Conservation (phyloP, 2,329 filamentous ascomycete species). For the Diaporthe sp. region DNA sequence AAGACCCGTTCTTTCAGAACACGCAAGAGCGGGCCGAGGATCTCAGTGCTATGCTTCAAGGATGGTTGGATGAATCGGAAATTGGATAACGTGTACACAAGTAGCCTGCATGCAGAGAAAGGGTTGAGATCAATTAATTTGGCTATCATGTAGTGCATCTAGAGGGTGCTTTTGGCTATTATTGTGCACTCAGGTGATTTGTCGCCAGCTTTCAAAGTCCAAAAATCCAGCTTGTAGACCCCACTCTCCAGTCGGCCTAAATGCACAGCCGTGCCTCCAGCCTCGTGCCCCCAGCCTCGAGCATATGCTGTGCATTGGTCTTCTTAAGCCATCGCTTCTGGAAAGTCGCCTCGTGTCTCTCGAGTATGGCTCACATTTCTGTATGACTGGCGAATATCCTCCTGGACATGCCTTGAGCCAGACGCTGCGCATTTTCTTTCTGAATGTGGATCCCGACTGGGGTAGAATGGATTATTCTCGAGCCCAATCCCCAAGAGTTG, state of each 20-base stretch:
- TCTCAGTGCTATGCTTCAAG: too few relatives aligned
- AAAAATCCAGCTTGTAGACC: not conserved
- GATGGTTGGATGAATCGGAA: too few relatives aligned
- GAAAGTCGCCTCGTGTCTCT: constrained; percentile 65
- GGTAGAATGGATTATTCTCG: not conserved
- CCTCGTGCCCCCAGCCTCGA: not conserved
- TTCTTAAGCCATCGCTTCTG: constrained; percentile 70
- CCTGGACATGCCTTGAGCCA: not conserved
- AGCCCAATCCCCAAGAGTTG: not conserved
- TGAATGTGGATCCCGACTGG: not conserved
- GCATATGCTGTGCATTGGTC: constrained; percentile 57
- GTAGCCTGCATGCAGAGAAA: not conserved
- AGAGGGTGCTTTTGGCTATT: not conserved
- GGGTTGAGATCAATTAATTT: not conserved
- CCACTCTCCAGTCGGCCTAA: not conserved
- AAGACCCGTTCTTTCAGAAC: too few relatives aligned
- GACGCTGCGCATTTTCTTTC: not conserved
- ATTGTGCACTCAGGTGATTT: not conserved
- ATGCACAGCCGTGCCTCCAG: not conserved
- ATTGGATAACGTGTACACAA: not conserved
- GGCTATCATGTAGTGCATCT: not conserved
- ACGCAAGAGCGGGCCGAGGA: too few relatives aligned
- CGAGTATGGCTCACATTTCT: constrained; percentile 46
- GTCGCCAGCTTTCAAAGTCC: not conserved
- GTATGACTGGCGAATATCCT: not conserved